These are phyloP conservation scores for Rhizopogon vinicolor DNA, from an alignment of 768 basidiomycete genomes.

Conservation along the genomic window DNA sequence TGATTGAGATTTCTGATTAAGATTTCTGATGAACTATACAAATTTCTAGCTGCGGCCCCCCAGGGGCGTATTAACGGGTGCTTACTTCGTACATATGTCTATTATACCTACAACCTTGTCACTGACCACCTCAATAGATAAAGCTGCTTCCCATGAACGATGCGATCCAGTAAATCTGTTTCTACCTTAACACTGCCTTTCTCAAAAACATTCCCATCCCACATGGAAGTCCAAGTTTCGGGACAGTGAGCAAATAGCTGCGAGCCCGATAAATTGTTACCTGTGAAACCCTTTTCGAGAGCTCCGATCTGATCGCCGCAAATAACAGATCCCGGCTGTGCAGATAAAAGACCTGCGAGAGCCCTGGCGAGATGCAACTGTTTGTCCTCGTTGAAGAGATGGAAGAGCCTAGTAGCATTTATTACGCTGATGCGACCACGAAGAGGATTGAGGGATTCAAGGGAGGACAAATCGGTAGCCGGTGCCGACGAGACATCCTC, in stretches of 20 bases:
- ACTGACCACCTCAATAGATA: no score
- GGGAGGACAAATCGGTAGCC: conserved; percentile 22
- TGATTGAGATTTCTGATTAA: no score
- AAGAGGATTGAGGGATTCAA: conserved; percentile 44
- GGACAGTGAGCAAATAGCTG: conserved; percentile 10
- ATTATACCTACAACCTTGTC: no score
- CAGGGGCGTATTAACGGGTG: no score
- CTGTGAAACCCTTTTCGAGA: conserved; percentile 7
- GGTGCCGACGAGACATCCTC: conserved; percentile 17
- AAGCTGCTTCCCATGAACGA: no score
- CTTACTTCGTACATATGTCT: no score
- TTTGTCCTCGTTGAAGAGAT: conserved; percentile 25
- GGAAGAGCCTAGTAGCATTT: conserved; percentile 46
- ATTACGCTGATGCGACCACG: conserved; percentile 44
- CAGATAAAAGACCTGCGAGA: conserved; percentile 24
- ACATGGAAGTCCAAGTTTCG: conserved; percentile 12
- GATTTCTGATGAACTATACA: no score
- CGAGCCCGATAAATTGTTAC: neutral
- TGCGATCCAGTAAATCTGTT: conserved; percentile 8
- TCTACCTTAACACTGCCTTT: conserved; percentile 30
- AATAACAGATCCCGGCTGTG: conserved; percentile 25
- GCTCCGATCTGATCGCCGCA: conserved; percentile 23
- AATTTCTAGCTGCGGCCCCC: no score
- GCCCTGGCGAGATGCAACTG: conserved; percentile 24
- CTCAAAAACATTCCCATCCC: conserved; percentile 20